Evolutionary conservation across 2,329 filamentous ascomycete species (phyloP), one percentile per base, ranked within the genome.

Genomic region (Gyromitra esculenta): DNA sequence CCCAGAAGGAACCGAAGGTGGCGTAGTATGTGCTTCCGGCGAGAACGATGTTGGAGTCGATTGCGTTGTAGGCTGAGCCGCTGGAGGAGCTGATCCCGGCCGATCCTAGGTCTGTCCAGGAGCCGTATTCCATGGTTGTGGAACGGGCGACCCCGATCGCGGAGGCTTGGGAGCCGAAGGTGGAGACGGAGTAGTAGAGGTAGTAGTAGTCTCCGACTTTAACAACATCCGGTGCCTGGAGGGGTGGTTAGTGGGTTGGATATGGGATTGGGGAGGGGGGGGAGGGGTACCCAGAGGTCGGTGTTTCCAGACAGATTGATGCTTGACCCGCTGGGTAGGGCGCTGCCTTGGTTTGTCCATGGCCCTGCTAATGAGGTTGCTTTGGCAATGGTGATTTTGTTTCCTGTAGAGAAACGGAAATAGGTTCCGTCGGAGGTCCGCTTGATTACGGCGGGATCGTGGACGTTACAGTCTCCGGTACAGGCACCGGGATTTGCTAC

Each of bases 1-100:
- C 82, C 89, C 90, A 93, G 85, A 91, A 92, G 13, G 88, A 90
- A 35, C 90, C 91, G 78, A 91, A 92, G 73, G 85, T 88, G 81
- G 90, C 82, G 75, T 86, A 85, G 79, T 86, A 86, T 2, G 79
- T 80, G 18, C 82, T 83, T 54, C 83, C 84, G 4, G 82, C 84
- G 15, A 84, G 80, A 77, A 89, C 82, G 1, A 90, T 82, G 78
- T 87, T 88, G 3, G 85, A 82, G 80, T 90, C 91, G 80, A 93
- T 90, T 60, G 87, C 87, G 80, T 90, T 90, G 83, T 89, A 90
- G 5, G 82, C 68, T 73, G 85, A 86, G 35, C 82, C 79, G 18
- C 82, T 69, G 31, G 81, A 75, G 59, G 87, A 85, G n/a, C 82
- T 84, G 75, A 91, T 83, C 13, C 89, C 88, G 0, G 85, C 86